Base-by-base conservation (phyloP, 192 early-diverging fungal species). In the Umbelopsis isabellina region DNA sequence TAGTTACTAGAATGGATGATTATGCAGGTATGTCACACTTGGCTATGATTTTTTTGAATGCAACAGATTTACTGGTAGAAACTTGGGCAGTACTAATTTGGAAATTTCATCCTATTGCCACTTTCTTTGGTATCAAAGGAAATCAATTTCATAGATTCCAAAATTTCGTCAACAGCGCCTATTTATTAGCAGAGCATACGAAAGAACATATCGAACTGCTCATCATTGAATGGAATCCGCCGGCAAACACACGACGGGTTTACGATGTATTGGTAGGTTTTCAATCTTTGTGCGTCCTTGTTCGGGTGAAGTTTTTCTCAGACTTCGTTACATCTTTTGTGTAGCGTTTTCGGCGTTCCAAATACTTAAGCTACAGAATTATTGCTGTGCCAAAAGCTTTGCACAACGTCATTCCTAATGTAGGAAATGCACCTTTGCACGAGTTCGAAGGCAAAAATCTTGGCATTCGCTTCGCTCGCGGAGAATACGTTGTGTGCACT, bases 381-480 rank as follows among this genome's bases (percentile, higher is more conserved):
- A 72, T 78, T 48, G 69, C 76, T 23, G 64, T 78, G 1, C 76
- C 76, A 27, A 70, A 73, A 49, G 53, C 55, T 30, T 46, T 78
- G 20, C 76, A 78, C 53, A 61, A 69, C 18, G 55, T 78, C 44
- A 66, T 73, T 27, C 72, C 68, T n/a, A 78, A 78, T 61, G 44
- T 71, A 23, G 76, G 76, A 5, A 70, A 70, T 47, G 71, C 76
- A 13, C 72, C 72, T 12, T 68, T 73, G 33, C 76, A 73, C 52
- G 76, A 78, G 55, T 78, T 78, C n/a, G 76, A 78, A 66, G 76
- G 76, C 20, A 78, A 73, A 66, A 78, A 78, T 61, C 70, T 78
- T 23, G 76, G 76, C 21, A 78, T 78, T 49, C 67, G 76, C 5
- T 78, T 74, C 70, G 76, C 76, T 55, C 67, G 76, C 27, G 76